These are phyloP conservation scores for Prototheca stagnorum DNA, from an alignment of 163 green algal genomes.

Conservation along the genomic window DNA sequence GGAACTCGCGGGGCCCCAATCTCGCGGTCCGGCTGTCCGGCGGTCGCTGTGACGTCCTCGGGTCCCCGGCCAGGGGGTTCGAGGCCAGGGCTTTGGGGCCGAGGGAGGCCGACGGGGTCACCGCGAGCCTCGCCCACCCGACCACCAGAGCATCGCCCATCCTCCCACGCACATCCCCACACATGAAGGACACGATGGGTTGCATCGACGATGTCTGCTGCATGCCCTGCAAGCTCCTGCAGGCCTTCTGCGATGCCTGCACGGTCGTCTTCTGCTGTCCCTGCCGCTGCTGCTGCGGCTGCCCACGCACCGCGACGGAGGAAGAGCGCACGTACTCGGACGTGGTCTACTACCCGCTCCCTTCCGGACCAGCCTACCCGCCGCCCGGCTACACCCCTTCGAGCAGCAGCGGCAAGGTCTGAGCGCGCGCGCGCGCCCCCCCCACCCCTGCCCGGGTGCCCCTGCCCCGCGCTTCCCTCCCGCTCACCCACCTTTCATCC, in stretches of 20 bases:
- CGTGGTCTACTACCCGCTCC: background rate
- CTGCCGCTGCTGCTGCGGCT: slow-evolving; percentile 15
- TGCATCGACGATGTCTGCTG: slow-evolving; percentile 9
- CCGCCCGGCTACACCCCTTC: background rate
- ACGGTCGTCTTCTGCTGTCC: slow-evolving; percentile 7
- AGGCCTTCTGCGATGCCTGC: slow-evolving; percentile 1
- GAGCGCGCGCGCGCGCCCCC: too few relatives aligned
- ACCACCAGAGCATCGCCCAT: background rate
- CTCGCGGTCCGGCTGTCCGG: too few relatives aligned
- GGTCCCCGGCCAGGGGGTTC: too few relatives aligned
- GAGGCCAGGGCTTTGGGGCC: too few relatives aligned
- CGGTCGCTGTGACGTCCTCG: too few relatives aligned
- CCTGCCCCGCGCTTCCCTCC: too few relatives aligned
- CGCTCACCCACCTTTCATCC: too few relatives aligned
- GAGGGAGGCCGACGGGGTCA: too few relatives aligned
- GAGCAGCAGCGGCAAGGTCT: too few relatives aligned
- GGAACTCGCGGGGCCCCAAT: too few relatives aligned
- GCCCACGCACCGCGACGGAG: slow-evolving; percentile 6
- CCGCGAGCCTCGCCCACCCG: too few relatives aligned
- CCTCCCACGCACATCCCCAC: background rate
- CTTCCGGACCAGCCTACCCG: background rate
- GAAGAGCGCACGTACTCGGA: background rate
- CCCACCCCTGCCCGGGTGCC: background rate
- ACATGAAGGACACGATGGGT: background rate
- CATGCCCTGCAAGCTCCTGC: slow-evolving; percentile 9